Base-by-base conservation (phyloP, 2,329 filamentous ascomycete genomes). In the Sordariomycetes sp. region DNA sequence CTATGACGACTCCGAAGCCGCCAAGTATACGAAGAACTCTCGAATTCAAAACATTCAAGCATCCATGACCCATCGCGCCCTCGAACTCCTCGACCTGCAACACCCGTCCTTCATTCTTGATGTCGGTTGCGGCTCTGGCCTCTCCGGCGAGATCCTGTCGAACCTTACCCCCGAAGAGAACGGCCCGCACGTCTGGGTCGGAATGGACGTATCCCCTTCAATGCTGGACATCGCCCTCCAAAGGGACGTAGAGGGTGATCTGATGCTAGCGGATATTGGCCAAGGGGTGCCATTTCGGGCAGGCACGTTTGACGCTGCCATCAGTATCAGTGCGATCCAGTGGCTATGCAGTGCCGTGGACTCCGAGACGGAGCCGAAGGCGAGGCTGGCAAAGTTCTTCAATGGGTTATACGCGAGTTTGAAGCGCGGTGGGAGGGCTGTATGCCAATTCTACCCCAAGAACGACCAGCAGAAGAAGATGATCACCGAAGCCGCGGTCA, bases 381-480 rank as follows among this genome's bases (percentile, higher is more conserved):
- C 83, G 0, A 68, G 92, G 6, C 60, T 98, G 18, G 72, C 75
- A 5, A 70, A 90, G 29, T 98, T 98, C 54, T 98, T 98, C 58
- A 86, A 93, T 49, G 86, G 87, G 0, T 61, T 98, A 2, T 98
- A 96, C 59, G 83, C 86, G 0, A 79, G 79, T 39, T 62, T 98
- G 42, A 77, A 79, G 42, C 70, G 92, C 15, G 92, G 92, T 6
- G 92, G 86, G 2, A 73, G 86, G 24, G 92, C 92, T 0, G 90
- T 96, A 11, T 94, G 88, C 54, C 92, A 98, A 52, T 98, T 98
- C 58, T 98, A 98, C 56, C 92, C 92, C 3, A 94, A 94, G 63
- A 96, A 98, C 55, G 83, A 93, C 46, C 70, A 75, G 42, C 92
- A 98, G 63, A 76, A 88, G 51, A 78, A 74, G 50, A 94, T 98